A percentile compares a stretch with the other conserved stretches of the same genome.
These are phyloP conservation scores for Clonostachys chloroleuca DNA, from an alignment of 2,329 filamentous ascomycete genomes.

Conservation along the genomic window DNA sequence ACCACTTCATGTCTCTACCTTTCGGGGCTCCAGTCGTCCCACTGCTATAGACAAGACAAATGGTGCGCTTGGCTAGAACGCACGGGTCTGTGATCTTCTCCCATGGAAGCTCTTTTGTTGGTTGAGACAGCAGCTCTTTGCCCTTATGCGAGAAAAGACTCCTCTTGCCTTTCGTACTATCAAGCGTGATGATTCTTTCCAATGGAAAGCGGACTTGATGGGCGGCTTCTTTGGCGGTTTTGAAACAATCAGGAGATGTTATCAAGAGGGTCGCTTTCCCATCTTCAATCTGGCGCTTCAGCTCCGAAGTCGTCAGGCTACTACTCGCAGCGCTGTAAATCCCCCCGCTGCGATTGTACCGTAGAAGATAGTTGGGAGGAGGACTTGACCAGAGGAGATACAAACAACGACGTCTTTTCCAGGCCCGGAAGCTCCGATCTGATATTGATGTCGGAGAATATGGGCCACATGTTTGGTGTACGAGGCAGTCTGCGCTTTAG, in stretches of 20 bases:
- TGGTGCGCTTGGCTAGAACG: too few relatives aligned
- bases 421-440: slow-evolving; percentile 31
- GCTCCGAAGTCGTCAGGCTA: slow-evolving; percentile 40
- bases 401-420: slow-evolving; percentile 49
- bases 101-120: slow-evolving; percentile 39
- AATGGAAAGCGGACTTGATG: slow-evolving; percentile 34
- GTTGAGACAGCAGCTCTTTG: slow-evolving; percentile 12
- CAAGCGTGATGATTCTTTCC: slow-evolving; percentile 40
- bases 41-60: too few relatives aligned
- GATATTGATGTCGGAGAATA: slow-evolving; percentile 45
- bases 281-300: slow-evolving; percentile 37
- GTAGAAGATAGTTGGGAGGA: slow-evolving; percentile 49
- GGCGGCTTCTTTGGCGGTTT: slow-evolving; percentile 43
- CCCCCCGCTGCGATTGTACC: slow-evolving; percentile 54
- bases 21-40: slow-evolving; percentile 3
- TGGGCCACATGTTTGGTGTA: slow-evolving; percentile 50
- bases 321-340: slow-evolving; percentile 53
- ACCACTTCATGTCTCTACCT: slow-evolving; percentile 32
- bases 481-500: slow-evolving; percentile 40
- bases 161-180: slow-evolving; percentile 5
- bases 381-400: slow-evolving; percentile 50
- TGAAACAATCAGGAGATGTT: slow-evolving; percentile 40
- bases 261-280: slow-evolving; percentile 30
- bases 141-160: slow-evolving; percentile 6
- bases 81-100: slow-evolving; percentile 41